Percentiles rank a stretch among this genome's conserved stretches.
These are phyloP conservation scores for Rhodotorula mucilaginosa DNA, from an alignment of 1,284 basidiomycete species.

Conservation along the genomic window DNA sequence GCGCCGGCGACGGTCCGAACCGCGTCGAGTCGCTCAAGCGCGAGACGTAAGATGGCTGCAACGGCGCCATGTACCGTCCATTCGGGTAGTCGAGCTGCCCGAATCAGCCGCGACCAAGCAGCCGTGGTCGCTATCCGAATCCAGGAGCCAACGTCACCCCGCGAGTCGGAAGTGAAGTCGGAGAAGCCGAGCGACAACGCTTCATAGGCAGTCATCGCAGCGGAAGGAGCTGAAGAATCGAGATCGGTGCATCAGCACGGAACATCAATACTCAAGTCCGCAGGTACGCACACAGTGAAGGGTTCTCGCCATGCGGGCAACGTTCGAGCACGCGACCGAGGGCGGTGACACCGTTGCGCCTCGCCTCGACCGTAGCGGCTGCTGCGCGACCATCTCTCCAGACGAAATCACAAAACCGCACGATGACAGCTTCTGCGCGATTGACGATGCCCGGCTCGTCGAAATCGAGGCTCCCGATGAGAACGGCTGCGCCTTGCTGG, in stretches of 20 bases:
- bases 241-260: background rate
- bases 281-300: background rate
- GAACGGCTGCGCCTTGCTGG: constrained; percentile 18
- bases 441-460: background rate
- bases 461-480: constrained; percentile 22
- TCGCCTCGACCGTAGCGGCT: constrained; percentile 38
- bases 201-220: constrained; percentile 15
- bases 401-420: constrained; percentile 25
- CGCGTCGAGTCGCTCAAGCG: constrained; percentile 84
- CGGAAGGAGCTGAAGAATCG: too few relatives aligned
- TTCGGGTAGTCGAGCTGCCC: constrained; percentile 46
- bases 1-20: constrained; percentile 76
- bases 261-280: background rate
- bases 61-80: constrained; percentile 30
- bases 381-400: constrained; percentile 11
- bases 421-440: constrained; percentile 2
- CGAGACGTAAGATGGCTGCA: constrained; percentile 76
- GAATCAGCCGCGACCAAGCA: constrained; percentile 42
- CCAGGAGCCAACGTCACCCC: constrained; percentile 98
- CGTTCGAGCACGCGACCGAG: constrained; percentile 19
- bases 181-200: constrained; percentile 62
- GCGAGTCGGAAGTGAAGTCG: constrained; percentile 89
- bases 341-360: constrained; percentile 42
- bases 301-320: too few relatives aligned
- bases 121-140: constrained; percentile 61